These are phyloP conservation scores for Acaromyces ingoldii DNA, from an alignment of 1,284 basidiomycete species.

Conservation along the genomic window DNA sequence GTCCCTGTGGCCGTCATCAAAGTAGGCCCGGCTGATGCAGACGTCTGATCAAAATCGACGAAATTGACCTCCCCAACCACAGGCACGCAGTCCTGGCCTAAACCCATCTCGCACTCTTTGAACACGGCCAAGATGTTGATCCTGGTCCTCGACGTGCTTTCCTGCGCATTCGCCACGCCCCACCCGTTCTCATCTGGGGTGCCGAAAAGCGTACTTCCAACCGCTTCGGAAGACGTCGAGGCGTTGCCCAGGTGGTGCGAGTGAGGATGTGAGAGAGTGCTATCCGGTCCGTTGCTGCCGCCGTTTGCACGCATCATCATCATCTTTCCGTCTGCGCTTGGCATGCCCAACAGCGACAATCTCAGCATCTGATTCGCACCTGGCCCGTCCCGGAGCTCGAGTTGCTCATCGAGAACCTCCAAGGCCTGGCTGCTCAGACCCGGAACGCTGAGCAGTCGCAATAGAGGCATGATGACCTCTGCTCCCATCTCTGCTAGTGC, in stretches of 20 bases:
- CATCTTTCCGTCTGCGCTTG: too few relatives aligned
- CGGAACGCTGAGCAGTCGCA: slow-evolving; percentile 78
- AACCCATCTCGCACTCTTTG: slow-evolving; percentile 38
- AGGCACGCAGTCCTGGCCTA: slow-evolving; percentile 31
- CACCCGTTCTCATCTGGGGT: slow-evolving; percentile 40
- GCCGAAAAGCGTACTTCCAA: slow-evolving; percentile 31
- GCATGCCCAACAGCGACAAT: slow-evolving; percentile 60
- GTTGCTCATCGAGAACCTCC: slow-evolving; percentile 84
- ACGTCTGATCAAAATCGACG: slow-evolving; percentile 39
- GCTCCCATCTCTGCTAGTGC: slow-evolving; percentile 68
- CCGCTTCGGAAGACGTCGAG: too few relatives aligned
- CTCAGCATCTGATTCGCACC: slow-evolving; percentile 76
- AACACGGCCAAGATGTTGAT: slow-evolving; percentile 43
- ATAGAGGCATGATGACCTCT: slow-evolving; percentile 81
- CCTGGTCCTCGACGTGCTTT: slow-evolving; percentile 33
- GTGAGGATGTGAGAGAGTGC: too few relatives aligned
- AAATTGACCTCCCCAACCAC: slow-evolving; percentile 39
- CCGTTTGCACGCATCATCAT: too few relatives aligned
- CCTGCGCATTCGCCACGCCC: slow-evolving; percentile 41
- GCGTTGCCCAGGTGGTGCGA: too few relatives aligned
- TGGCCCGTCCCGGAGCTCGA: slow-evolving; percentile 67
- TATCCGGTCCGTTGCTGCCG: too few relatives aligned
- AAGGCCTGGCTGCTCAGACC: slow-evolving; percentile 73
- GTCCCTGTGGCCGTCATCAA: too few relatives aligned
- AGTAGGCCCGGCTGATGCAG: too few relatives aligned